These are phyloP conservation scores for Paracoccidioides lutzii DNA, from an alignment of 2,329 filamentous ascomycete genomes.

Conservation along the genomic window DNA sequence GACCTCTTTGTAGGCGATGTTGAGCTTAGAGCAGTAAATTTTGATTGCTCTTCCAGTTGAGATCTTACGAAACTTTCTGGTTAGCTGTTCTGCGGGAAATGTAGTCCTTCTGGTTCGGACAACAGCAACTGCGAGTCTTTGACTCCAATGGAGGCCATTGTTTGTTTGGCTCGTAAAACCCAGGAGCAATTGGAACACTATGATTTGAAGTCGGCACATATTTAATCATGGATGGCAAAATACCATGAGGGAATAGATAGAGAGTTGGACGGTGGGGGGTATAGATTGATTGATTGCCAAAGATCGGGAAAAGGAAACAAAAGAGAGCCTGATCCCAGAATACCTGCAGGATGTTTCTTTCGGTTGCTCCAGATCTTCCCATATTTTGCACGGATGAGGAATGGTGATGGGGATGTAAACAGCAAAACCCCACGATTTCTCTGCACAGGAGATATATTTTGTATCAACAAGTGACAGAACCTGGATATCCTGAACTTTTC, in stretches of 20 bases:
- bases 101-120: not conserved
- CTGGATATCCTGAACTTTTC: too few relatives aligned
- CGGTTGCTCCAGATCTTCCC: not conserved
- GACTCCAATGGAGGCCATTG: not conserved
- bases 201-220: not conserved
- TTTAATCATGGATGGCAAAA: not conserved
- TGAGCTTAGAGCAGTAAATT: not conserved
- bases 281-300: not conserved
- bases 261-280: not conserved
- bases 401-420: not conserved
- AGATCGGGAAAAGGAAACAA: not conserved
- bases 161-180: not conserved
- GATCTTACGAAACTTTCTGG: not conserved
- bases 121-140: not conserved
- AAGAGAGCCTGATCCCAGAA: not conserved
- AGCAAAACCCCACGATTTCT: too few relatives aligned
- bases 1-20: not conserved
- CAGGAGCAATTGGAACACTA: not conserved
- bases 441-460: too few relatives aligned
- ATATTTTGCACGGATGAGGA: not conserved
- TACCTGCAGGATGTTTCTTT: not conserved
- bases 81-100: not conserved
- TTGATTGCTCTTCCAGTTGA: not conserved
- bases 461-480: too few relatives aligned
- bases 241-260: not conserved